Base-by-base conservation (phyloP, 2,329 filamentous ascomycete genomes). In the Diaporthe batatas region DNA sequence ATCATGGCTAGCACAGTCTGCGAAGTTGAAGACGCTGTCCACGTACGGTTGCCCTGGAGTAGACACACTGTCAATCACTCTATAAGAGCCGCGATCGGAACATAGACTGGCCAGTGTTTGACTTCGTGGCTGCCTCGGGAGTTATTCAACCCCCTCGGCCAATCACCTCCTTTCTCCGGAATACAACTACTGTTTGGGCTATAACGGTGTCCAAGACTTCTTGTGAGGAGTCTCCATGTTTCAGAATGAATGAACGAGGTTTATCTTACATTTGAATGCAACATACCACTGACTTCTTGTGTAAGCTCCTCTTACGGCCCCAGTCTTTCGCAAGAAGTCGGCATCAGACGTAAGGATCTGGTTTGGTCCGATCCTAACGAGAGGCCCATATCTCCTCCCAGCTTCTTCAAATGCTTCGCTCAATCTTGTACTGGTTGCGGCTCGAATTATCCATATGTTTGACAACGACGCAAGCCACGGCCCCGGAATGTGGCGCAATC, bases 341-440 rank as follows among this genome's bases (percentile, higher is more conserved):
- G 78, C 76, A 64, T 83, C 79, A 65, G 78, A 78, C 1, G 81
- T 84, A 16, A 82, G 73, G 11, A 84, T 76, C 32, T 82, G 79
- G 57, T 79, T 79, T 21, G 83, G 82, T 7, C 82, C 83, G 53
- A 84, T 76, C 59, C 82, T 79, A 8, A 79, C 77, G 23, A 82
- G 75, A 1, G 76, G 67, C 39, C 80, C 79, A 69, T 80, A 79
- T 10, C 71, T 74, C 12, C 75, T 55, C 12, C 76, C 76, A 10
- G 76, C 72, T 8, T 76, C 73, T 11, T 71, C 73, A 64, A 79
- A 79, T 11, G 72, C 57, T 16, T 77, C 72, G 23, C 75, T 76
- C 70, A 78, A 76, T 25, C 73, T 76, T 32, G 77, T 78, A 44
- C 72, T 78, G 18, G 49, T 62, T 6, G 74, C 75, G 8, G 76